phyloP scores from a whole-genome alignment of 1,284 basidiomycete species.

The Apiotrichum akiyoshidainum region DNA sequence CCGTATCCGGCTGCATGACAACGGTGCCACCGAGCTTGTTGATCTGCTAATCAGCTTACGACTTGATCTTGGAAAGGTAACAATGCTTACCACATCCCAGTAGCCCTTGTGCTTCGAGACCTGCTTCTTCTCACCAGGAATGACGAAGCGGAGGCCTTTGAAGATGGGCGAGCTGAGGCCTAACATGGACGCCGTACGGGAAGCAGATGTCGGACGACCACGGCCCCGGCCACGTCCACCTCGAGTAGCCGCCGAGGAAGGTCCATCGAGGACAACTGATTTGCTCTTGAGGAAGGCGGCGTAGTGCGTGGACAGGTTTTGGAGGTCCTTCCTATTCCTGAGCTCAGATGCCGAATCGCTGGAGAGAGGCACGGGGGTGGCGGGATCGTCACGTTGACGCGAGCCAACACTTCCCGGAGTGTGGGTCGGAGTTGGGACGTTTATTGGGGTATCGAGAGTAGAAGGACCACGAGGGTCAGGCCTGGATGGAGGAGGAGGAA shows the following conservation, averaged over 20 bases:
- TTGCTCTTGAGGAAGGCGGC: slow-evolving; percentile 26
- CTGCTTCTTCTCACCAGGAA: slow-evolving; percentile 30
- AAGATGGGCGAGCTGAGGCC: slow-evolving; percentile 29
- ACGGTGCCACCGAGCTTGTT: slow-evolving; percentile 33
- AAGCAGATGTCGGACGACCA: slow-evolving; percentile 4
- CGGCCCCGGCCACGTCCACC: slow-evolving; percentile 11
- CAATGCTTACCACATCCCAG: slow-evolving; percentile 33
- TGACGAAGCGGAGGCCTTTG: slow-evolving; percentile 37
- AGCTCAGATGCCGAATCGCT: slow-evolving; percentile 11
- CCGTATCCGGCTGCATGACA: slow-evolving; percentile 38
- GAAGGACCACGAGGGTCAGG: neutral
- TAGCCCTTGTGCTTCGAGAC: slow-evolving; percentile 27
- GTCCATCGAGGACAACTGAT: neutral
- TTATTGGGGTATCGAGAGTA: slow-evolving; percentile 8
- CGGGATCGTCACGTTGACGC: slow-evolving; percentile 28
- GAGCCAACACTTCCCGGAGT: slow-evolving; percentile 20
- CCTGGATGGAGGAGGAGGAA: neutral
- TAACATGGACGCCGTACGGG: neutral
- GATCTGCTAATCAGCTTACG: slow-evolving; percentile 25
- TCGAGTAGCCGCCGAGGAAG: neutral
- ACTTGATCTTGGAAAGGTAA: too few relatives aligned
- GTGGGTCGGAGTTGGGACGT: slow-evolving; percentile 9
- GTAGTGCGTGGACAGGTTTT: slow-evolving; percentile 32
- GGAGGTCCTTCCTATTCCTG: slow-evolving; percentile 27
- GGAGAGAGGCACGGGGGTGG: slow-evolving; percentile 33